Evolutionary conservation across 2,329 filamentous ascomycete genomes (phyloP), one percentile per base, ranked within the genome.

Genomic region (Colletotrichum sp.): DNA sequence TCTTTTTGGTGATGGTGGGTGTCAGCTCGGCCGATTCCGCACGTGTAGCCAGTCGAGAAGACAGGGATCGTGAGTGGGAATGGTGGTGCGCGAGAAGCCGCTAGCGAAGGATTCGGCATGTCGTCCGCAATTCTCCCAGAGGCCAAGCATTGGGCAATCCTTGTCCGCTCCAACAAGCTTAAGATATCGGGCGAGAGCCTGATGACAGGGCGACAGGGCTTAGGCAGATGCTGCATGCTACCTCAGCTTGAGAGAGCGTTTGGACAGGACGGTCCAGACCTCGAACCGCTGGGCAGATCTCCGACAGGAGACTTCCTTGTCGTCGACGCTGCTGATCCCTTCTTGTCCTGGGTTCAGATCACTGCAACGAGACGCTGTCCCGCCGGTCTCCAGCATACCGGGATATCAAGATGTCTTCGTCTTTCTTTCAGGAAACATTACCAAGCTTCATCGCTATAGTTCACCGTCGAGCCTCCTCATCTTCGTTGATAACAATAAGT

Each of bases 21-120:
- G 25, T 27, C 43, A 34, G 43, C 64, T 68, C 64, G 65, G 74
- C 58, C 74, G 28, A 64, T 60, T 65, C 74, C 64, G 74, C 74
- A 74, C 74, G 74, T 75, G 74, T 73, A 61, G 56, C 16, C 56
- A 27, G 64, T 28, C 27, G 25, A 36, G 55, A 0, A 6, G 34
- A 30, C 70, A 75, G 43, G 70, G 70, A 55, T 75, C 22, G 30
- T 28, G 56, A 25, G 34, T 70, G 34, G 28, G 36, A 25, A 27
- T 22, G 43, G 30, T 6, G 18, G 10, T 48, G 71, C 39, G 36
- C 30, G 67, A 32, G 18, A 43, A 39, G 34, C 70, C 56, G 55
- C 72, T 55, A 68, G 28, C 22, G 43, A 32, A 68, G 64, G 43
- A 73, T 73, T 15, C 43, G 73, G 73, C 34, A 36, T 43, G 32